phyloP scores from a whole-genome alignment of 257 asterid species.

The Solanum phureja region DNA sequence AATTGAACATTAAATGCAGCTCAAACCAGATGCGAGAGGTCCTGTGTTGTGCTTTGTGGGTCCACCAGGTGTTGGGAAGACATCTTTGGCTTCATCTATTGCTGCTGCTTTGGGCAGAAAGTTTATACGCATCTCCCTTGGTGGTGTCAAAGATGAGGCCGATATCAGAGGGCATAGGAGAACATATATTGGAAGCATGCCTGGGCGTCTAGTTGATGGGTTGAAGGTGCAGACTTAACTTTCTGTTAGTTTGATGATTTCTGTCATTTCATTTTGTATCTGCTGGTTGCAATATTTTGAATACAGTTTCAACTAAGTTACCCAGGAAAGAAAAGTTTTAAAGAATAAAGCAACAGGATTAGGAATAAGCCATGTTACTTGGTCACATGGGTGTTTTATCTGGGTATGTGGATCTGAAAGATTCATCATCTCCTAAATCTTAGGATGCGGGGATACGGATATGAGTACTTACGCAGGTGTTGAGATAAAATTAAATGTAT shows the following conservation, averaged over 20 bases:
- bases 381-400: neutral
- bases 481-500: neutral
- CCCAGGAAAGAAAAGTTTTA: neutral
- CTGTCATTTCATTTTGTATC: neutral
- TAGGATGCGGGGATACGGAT: neutral
- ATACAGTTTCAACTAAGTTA: neutral
- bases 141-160: conserved; percentile 99
- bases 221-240: conserved; percentile 44
- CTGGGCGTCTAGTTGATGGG: conserved; percentile 99
- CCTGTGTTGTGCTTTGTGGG: conserved; percentile 98
- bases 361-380: neutral
- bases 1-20: conserved; percentile 41
- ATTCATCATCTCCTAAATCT: neutral
- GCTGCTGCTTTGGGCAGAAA: conserved; percentile 96
- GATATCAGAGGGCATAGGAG: conserved; percentile 98
- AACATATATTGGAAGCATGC: conserved; percentile 98
- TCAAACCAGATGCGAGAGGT: conserved; percentile 97
- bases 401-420: neutral
- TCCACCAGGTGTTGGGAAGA: conserved; percentile 99
- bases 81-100: conserved; percentile 94
- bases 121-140: conserved; percentile 91
- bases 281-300: neutral
- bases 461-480: neutral
- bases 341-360: neutral
- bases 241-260: neutral